Percentiles rank a stretch among this genome's conserved stretches.
Conservation (phyloP, 2,329 filamentous ascomycete species). For the Chrysoporthe austroafricana region DNA sequence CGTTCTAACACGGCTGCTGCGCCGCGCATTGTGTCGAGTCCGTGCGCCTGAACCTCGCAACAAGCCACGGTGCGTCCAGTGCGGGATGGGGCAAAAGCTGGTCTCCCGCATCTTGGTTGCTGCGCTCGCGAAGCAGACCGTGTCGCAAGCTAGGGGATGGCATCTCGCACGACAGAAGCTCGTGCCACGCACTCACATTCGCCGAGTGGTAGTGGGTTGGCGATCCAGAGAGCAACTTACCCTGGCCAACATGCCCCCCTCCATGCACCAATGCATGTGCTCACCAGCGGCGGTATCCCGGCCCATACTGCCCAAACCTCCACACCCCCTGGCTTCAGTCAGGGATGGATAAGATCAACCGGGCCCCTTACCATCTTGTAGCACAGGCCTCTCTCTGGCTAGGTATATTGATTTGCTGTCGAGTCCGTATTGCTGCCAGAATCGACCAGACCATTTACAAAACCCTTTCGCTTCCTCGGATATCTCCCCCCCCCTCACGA, state of each 20-base stretch:
- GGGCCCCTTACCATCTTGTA: conserved; percentile 1
- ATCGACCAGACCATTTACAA: neutral
- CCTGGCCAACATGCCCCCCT: neutral
- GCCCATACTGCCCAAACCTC: conserved; percentile 7
- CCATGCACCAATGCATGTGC: neutral
- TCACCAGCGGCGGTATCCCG: conserved; percentile 3
- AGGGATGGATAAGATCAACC: conserved; percentile 14
- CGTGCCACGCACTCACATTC: neutral
- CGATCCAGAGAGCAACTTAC: neutral
- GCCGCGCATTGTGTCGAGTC: neutral
- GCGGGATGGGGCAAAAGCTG: neutral
- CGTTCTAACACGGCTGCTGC: neutral
- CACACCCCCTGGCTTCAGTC: conserved; percentile 18
- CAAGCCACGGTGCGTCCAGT: neutral
- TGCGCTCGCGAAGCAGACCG: neutral
- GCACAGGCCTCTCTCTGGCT: neutral
- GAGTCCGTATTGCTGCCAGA: neutral
- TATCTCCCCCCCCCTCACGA: neutral
- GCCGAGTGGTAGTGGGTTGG: neutral
- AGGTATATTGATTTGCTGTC: conserved; percentile 1
- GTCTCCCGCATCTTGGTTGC: neutral
- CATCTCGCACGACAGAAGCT: neutral
- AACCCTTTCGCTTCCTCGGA: neutral
- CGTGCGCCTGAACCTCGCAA: neutral
- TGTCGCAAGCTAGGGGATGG: neutral